These are phyloP conservation scores for Iris macrosiphon DNA, from an alignment of 106 monocot species.

Conservation along the genomic window DNA sequence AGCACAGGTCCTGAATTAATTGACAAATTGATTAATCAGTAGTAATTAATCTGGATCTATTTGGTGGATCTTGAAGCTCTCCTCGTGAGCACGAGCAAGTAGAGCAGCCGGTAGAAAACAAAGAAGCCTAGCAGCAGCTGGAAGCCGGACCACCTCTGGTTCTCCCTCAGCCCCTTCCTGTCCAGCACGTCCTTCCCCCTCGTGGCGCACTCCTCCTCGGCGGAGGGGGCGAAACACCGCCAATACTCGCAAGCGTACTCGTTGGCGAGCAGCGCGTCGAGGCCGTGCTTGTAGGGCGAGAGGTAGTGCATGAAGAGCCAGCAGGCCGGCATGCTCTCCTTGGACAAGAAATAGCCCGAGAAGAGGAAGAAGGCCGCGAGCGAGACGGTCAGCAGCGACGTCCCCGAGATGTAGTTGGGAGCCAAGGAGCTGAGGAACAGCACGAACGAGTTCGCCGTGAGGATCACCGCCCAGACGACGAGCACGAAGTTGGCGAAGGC, in stretches of 20 bases:
- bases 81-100: conserved; percentile 64
- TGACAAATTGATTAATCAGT: too few relatives aligned
- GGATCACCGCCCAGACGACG: conserved; percentile 70
- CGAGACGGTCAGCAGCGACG: conserved; percentile 68
- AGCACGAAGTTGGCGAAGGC: conserved; percentile 68
- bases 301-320: conserved; percentile 92
- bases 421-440: conserved; percentile 81
- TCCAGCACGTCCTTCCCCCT: conserved; percentile 63
- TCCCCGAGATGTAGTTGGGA: conserved; percentile 93
- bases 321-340: conserved; percentile 73
- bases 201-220: conserved; percentile 25
- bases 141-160: conserved; percentile 60
- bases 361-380: conserved; percentile 93
- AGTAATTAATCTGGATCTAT: too few relatives aligned
- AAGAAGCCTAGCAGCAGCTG: conserved; percentile 80
- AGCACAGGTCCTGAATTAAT: too few relatives aligned
- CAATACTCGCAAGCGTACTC: conserved; percentile 67
- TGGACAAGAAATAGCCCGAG: conserved; percentile 87
- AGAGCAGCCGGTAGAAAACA: conserved; percentile 72
- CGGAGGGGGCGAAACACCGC: conserved; percentile 57
- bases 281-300: conserved; percentile 78
- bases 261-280: conserved; percentile 84
- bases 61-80: conserved; percentile 56
- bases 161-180: conserved; percentile 38
- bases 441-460: conserved; percentile 94